phyloP scores from a whole-genome alignment of 805 yeast species.

The Teunomyces aglyptinius region DNA sequence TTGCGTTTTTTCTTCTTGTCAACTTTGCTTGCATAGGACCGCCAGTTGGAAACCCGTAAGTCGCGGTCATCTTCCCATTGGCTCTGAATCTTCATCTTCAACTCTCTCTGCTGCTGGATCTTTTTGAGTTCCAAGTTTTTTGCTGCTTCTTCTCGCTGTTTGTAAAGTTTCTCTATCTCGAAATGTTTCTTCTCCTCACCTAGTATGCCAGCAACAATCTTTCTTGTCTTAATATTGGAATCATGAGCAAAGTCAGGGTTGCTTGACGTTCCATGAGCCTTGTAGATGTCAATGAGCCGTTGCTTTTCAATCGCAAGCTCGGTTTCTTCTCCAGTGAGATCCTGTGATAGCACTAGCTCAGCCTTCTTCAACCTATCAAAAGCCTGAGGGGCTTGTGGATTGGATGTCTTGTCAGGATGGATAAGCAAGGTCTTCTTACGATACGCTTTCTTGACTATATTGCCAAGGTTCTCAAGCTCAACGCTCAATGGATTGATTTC shows the following conservation, averaged over 20 bases:
- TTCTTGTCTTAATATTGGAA: constrained; percentile 31
- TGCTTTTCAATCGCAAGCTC: constrained; percentile 15
- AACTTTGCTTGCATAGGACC: constrained; percentile 44
- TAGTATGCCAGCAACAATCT: constrained; percentile 43
- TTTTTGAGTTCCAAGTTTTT: constrained; percentile 23
- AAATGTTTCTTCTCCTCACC: constrained; percentile 33
- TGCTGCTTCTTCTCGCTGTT: constrained; percentile 29
- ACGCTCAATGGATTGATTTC: constrained; percentile 33
- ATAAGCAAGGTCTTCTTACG: constrained; percentile 60
- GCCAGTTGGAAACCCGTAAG: constrained; percentile 58
- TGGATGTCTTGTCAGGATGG: constrained; percentile 65
- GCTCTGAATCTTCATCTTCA: constrained; percentile 40
- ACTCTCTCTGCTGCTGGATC: constrained; percentile 39
- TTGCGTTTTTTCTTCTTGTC: constrained; percentile 47
- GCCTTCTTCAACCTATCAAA: constrained; percentile 61
- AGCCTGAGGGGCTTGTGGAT: constrained; percentile 60
- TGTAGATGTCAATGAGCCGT: constrained; percentile 29
- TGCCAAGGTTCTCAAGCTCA: constrained; percentile 37
- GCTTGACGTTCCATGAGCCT: constrained; percentile 5
- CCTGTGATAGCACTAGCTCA: constrained; percentile 30
- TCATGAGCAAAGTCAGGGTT: constrained; percentile 3
- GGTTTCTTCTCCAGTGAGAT: constrained; percentile 8
- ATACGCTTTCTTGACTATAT: constrained; percentile 46
- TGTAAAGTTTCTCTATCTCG: constrained; percentile 23
- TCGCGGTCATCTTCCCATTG: constrained; percentile 66